Evolutionary conservation across 139 green algal genomes (phyloP), one percentile per base, ranked within the genome.

Genomic region (Raphidocelis subcapitata): DNA sequence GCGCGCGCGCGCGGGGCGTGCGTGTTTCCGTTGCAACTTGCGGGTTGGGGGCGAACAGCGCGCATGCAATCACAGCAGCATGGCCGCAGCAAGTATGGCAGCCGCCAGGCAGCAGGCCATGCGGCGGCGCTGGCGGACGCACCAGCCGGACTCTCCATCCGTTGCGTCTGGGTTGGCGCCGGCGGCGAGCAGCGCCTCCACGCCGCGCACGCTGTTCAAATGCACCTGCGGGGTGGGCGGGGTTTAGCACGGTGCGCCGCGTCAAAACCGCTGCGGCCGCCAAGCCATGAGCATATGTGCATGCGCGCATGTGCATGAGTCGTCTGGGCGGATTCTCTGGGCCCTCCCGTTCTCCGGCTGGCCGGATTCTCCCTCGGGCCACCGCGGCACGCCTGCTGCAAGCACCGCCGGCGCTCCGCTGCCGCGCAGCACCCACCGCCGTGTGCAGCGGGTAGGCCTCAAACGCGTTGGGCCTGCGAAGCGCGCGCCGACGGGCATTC

Each of bases 121-220:
- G 28, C 15, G 15, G 15, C 29, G 60, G 18, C 12, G 21, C 60
- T n/a, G n/a, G n/a, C 29, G 12, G 1, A 2, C 82, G 61, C 62
- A 91, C 90, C 91, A 96, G 44, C 91, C 91, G 57, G 79, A 89
- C 55, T 96, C 91, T 3, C 65, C 68, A 59, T 96, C 91, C 4
- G 69, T 44, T 2, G 78, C 5, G 18, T 92, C 65, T 0, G 66
- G 24, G 31, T 81, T 52, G 2, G 85, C 83, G 2, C 88, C 86
- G 5, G 72, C 83, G 0, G 67, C 75, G 35, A 95, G 68, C 31
- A 96, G 67, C 2, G 37, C 63, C 37, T 84, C 29, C 16, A 93
- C 32, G 31, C 85, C 80, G 20, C 49, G 52, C 21, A 78, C 5
- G 28, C 88, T 67, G 70, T 93, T 94, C 5, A 81, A 68, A 81